Base-by-base conservation (phyloP, 108 stramenopile species). In the Hondaea fermentalgiana region DNA sequence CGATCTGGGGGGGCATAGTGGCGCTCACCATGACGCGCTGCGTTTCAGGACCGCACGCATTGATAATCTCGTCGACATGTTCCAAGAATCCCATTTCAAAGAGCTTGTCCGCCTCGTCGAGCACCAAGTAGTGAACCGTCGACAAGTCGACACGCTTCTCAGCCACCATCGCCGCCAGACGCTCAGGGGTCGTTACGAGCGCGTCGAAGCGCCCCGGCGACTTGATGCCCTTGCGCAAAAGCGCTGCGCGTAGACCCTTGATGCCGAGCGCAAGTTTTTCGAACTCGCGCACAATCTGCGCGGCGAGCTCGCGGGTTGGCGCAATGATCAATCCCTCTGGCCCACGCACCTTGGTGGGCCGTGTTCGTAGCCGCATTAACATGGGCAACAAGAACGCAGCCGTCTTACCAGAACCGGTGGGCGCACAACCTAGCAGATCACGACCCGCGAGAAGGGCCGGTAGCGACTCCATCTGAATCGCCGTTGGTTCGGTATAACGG, bases 11-110 rank as follows among this genome's bases (percentile, higher is more conserved):
- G 17, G 96, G 97, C 47, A 99, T 92, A 0, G 99, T 99, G 14
- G 99, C 99, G 72, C 96, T 96, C 92, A 99, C 98, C 19, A 99
- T 91, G 14, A 95, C 96, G 12, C 99, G 96, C 44, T 95, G 95
- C 64, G 72, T 76, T 17, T 35, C 25, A 5, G 88, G 58, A 2
- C 25, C 53, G 55, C 96, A 90, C 17, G 95, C 91, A 29, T 92
- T 88, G 44, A 99, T 92, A 64, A 98, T 97, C 51, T 95, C 93
- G 90, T 99, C 99, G 72, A 98, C 97, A 91, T 99, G 98, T n/a
- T 92, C 91, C 23, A 99, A 88, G 58, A 96, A 97, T 35, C 95
- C 92, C 49, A 93, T 93, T 5, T 10, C 94, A 92, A 89, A 95
- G 93, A 87, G 92, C 90, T 57, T 96, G 95, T 87, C 96, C 95